These are phyloP conservation scores for Pittosporum tobira DNA, from an alignment of 129 eudicot species.

Conservation along the genomic window DNA sequence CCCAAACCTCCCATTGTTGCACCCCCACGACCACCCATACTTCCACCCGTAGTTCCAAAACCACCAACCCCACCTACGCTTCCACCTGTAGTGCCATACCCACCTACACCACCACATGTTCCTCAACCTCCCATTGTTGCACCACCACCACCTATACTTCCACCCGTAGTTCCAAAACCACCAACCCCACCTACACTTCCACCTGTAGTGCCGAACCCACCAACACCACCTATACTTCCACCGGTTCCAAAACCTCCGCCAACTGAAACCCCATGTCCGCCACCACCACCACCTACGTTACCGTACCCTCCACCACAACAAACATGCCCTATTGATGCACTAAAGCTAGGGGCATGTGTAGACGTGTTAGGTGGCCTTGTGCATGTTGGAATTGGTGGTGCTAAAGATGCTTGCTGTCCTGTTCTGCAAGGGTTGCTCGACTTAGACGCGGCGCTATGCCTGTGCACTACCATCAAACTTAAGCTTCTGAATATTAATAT, in stretches of 20 bases:
- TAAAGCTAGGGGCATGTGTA: conserved; percentile 38
- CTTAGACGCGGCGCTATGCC: conserved; percentile 46
- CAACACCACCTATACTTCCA: conserved; percentile 1
- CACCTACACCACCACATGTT: conserved; percentile 30
- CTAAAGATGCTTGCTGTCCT: conserved; percentile 39
- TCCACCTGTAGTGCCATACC: conserved; percentile 18
- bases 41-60: conserved; percentile 7
- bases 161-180: conserved; percentile 13
- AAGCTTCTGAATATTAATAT: conserved; percentile 36
- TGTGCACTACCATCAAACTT: conserved; percentile 42
- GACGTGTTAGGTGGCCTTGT: conserved; percentile 40
- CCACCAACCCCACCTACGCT: conserved; percentile 10
- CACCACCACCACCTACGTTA: conserved; percentile 19
- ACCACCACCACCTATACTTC: conserved; percentile 2
- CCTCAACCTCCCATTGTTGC: conserved; percentile 4
- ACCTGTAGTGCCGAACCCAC: conserved; percentile 12
- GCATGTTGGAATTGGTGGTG: conserved; percentile 33
- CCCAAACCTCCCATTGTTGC: conserved; percentile 14
- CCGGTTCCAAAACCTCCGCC: conserved; percentile 8
- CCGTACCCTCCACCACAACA: conserved; percentile 15
- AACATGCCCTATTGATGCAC: conserved; percentile 45
- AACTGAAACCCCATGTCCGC: conserved; percentile 23
- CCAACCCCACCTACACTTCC: conserved; percentile 15
- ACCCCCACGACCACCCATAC: conserved; percentile 16
- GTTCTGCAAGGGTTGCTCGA: conserved; percentile 33